phyloP scores from a whole-genome alignment of 2,329 filamentous ascomycete genomes.

The Apiospora sp. region DNA sequence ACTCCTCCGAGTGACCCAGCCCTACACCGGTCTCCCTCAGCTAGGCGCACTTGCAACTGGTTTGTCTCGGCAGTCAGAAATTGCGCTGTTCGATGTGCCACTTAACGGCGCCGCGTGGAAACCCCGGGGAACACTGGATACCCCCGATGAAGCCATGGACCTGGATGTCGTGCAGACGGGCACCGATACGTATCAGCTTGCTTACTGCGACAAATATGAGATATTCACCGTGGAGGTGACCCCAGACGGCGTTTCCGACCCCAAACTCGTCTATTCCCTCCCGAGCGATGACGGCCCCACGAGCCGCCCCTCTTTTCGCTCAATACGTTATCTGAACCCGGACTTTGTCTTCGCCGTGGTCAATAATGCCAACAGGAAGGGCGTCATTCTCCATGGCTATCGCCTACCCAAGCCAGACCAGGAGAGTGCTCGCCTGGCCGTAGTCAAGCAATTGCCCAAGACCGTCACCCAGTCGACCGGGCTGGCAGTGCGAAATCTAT shows the following conservation, averaged over 20 bases:
- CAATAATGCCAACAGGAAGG: conserved; percentile 66
- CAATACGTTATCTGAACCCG: conserved; percentile 66
- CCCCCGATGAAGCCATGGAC: conserved; percentile 69
- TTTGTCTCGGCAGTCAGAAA: conserved; percentile 76
- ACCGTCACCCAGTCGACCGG: conserved; percentile 78
- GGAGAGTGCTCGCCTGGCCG: conserved; percentile 57
- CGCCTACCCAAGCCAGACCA: conserved; percentile 55
- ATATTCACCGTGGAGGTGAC: conserved; percentile 69
- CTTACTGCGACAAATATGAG: conserved; percentile 80
- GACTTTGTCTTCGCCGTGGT: conserved; percentile 64
- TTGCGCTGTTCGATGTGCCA: conserved; percentile 79
- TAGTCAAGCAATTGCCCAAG: conserved; percentile 66
- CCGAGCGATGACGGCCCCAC: conserved; percentile 49
- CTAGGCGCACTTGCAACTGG: conserved; percentile 83
- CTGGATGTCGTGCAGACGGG: conserved; percentile 72
- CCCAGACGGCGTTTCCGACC: conserved; percentile 53
- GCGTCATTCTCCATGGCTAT: conserved; percentile 64
- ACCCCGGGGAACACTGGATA: conserved; percentile 57
- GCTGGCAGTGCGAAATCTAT: conserved; percentile 77
- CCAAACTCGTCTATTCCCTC: conserved; percentile 64
- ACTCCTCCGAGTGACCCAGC: conserved; percentile 61
- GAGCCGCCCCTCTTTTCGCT: conserved; percentile 60
- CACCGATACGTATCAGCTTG: conserved; percentile 71
- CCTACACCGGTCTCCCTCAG: conserved; percentile 65
- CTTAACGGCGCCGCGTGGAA: conserved; percentile 60